Evolutionary conservation across 148 eudicot species (phyloP).

Genomic region (Rhododendron molle): DNA sequence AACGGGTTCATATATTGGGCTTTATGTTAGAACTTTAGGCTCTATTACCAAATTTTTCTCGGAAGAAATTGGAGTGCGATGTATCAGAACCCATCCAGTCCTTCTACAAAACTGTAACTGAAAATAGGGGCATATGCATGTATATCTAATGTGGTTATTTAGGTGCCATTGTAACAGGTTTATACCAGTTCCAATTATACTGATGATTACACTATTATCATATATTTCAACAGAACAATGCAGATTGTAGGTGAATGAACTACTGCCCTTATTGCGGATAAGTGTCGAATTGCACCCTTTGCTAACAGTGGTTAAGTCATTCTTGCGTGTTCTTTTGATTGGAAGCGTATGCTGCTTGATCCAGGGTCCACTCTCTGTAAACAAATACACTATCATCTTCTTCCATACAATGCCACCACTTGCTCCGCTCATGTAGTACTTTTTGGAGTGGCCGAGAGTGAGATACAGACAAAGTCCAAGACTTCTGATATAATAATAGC

Average conservation of each 20-base stretch:
- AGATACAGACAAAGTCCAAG: not conserved
- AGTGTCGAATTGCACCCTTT: constrained; percentile 9
- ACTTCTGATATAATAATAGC: not conserved
- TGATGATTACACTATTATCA: constrained; percentile 11
- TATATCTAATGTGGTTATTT: too few species aligned
- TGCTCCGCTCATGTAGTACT: constrained; percentile 20
- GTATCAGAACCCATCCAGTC: too few species aligned
- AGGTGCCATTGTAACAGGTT: too few species aligned
- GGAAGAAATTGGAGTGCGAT: too few species aligned
- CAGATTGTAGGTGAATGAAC: constrained; percentile 4
- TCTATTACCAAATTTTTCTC: too few species aligned
- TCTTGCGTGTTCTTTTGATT: not conserved
- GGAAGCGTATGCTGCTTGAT: not conserved
- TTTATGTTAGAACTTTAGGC: too few species aligned
- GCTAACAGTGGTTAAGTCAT: not conserved
- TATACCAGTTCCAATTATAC: not conserved
- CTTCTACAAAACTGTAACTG: too few species aligned
- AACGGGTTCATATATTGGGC: too few species aligned
- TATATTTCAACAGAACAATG: constrained; percentile 24
- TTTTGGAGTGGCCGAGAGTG: constrained; percentile 24
- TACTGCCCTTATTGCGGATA: constrained; percentile 13
- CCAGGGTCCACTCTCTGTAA: constrained; percentile 41
- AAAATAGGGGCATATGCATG: too few species aligned
- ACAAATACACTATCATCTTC: constrained; percentile 20
- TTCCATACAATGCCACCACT: constrained; percentile 9